Base-by-base conservation (phyloP, 1,139 yeast genomes). In the Kodamaea plutei region DNA sequence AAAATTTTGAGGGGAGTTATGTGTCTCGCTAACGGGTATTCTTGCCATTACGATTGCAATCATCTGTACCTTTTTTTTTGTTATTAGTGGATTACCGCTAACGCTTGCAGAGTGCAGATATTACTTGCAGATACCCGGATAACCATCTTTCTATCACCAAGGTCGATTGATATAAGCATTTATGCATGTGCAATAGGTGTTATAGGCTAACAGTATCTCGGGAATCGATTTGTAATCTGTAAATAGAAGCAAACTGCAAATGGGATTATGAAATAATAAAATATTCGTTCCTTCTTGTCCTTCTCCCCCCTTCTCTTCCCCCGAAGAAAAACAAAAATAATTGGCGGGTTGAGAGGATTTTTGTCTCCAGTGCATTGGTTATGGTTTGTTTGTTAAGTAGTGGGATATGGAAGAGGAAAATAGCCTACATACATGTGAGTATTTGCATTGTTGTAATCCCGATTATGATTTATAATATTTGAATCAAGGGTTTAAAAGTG, bases 41-140 rank as follows among this genome's bases (percentile, higher is more conserved):
- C n/a, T n/a, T n/a, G n/a, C n/a, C n/a, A n/a, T n/a, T n/a, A n/a
- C n/a, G n/a, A n/a, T n/a, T n/a, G n/a, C n/a, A n/a, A n/a, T n/a
- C n/a, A n/a, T n/a, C n/a, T n/a, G n/a, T n/a, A n/a, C n/a, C n/a
- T n/a, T n/a, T n/a, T n/a, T n/a, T n/a, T n/a, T n/a, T n/a, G n/a
- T n/a, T n/a, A n/a, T n/a, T n/a, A n/a, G n/a, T n/a, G n/a, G n/a
- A 18, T 9, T 18, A 10, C 20, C 20, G 20, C 8, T 18, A 23
- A 11, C 11, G 17, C 20, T 18, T 18, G 22, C 28, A 25, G 28
- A 18, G 13, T 15, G 28, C 28, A 25, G 28, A 17, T 18, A 18
- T 10, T 18, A 25, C 28, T 17, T 25, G 28, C 28, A 25, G 20
- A 18, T 18, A 18, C n/a, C n/a, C n/a, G 20, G 6, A 18, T 18